A percentile compares a stretch with the other conserved stretches of the same genome.
These are phyloP conservation scores for Podaxis sp. DNA, from an alignment of 768 basidiomycete genomes.

Conservation along the genomic window DNA sequence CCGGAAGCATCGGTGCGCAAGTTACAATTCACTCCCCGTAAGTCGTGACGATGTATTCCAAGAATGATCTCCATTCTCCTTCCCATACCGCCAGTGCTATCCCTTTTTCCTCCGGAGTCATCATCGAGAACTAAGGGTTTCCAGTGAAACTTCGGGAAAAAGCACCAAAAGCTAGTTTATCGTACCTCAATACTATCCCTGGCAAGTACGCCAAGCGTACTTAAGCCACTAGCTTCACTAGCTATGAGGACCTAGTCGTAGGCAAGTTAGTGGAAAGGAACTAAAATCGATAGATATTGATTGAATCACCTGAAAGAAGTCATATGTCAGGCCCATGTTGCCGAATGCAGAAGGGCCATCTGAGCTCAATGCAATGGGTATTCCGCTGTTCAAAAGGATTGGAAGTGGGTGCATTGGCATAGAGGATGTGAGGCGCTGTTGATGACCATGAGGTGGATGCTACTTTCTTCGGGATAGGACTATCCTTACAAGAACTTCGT, in stretches of 20 bases:
- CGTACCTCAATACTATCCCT: conserved; percentile 63
- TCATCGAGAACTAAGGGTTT: conserved; percentile 46
- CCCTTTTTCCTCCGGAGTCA: conserved; percentile 45
- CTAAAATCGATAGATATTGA: background rate
- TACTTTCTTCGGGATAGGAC: background rate
- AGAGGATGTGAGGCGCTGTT: conserved; percentile 69
- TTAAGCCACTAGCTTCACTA: conserved; percentile 67
- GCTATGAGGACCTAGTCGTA: conserved; percentile 47
- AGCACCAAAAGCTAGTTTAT: background rate
- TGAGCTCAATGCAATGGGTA: conserved; percentile 68
- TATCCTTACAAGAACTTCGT: conserved; percentile 63
- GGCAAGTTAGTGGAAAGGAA: background rate
- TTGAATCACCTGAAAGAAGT: conserved; percentile 59
- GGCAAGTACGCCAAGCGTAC: conserved; percentile 62
- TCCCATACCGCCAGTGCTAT: conserved; percentile 46
- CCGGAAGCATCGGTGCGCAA: background rate
- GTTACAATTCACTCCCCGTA: background rate
- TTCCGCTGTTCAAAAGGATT: conserved; percentile 64
- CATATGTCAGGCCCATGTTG: conserved; percentile 74
- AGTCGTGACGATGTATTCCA: conserved; percentile 27
- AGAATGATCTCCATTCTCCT: conserved; percentile 44
- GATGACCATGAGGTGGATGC: background rate
- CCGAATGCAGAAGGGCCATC: conserved; percentile 80
- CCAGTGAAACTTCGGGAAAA: background rate
- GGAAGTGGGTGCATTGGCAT: conserved; percentile 82